phyloP scores from a whole-genome alignment of 805 yeast species.

The Helenozyma baotianmanensis region DNA sequence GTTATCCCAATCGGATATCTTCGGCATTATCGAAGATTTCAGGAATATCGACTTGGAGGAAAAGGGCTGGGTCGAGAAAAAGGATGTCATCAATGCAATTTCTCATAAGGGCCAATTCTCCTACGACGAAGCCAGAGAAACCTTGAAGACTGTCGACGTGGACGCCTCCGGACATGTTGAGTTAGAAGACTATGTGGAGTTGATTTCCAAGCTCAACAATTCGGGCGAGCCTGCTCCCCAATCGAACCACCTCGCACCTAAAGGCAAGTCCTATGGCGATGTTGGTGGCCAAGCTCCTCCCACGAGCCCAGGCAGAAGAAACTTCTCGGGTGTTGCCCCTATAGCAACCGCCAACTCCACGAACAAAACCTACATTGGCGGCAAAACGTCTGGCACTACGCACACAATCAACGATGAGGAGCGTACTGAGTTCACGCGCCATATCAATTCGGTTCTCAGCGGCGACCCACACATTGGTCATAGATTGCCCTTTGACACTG shows the following conservation, averaged over 20 bases:
- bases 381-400: slow-evolving; percentile 85
- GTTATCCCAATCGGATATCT: slow-evolving; percentile 81
- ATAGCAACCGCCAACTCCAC: slow-evolving; percentile 47
- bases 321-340: slow-evolving; percentile 27
- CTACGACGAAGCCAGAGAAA: slow-evolving; percentile 91
- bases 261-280: background rate
- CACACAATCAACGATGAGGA: slow-evolving; percentile 98
- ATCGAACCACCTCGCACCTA: slow-evolving; percentile 5
- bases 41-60: slow-evolving; percentile 82
- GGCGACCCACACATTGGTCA: slow-evolving; percentile 85
- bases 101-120: slow-evolving; percentile 74
- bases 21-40: slow-evolving; percentile 81
- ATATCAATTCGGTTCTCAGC: slow-evolving; percentile 84
- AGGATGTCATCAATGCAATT: slow-evolving; percentile 78
- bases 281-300: slow-evolving; percentile 2
- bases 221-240: slow-evolving; percentile 4
- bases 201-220: slow-evolving; percentile 76
- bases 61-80: slow-evolving; percentile 91
- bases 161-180: slow-evolving; percentile 98
- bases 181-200: slow-evolving; percentile 85
- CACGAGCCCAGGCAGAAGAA: slow-evolving; percentile 16
- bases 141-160: slow-evolving; percentile 83
- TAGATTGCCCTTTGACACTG: slow-evolving; percentile 87
- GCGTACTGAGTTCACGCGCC: slow-evolving; percentile 91
- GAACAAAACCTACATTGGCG: slow-evolving; percentile 71